Evolutionary conservation across 257 asterid species (phyloP), one percentile per base, ranked within the genome.

Genomic region (Capsicum baccatum): DNA sequence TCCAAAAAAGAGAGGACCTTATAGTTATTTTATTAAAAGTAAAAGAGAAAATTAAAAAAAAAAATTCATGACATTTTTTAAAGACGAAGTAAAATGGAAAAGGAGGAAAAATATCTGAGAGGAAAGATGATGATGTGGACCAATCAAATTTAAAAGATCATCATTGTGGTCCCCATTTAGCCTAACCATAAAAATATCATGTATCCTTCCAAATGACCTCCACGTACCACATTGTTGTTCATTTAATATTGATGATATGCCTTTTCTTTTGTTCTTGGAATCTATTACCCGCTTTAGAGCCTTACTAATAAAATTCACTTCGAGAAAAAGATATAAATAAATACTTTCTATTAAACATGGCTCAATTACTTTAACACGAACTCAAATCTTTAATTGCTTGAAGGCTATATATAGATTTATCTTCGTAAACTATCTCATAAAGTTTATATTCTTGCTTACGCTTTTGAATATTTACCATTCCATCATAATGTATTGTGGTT

Each of bases 221-320:
- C 88, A 85, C 88, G 87, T 84, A 68, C 83, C 86, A 83, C 83
- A 79, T 83, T 67, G 35, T 79, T 56, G 21, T 80, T 62, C 87
- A 37, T 81, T 19, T 55, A 47, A 71, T n/a, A 10, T 11, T 42
- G 33, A 2, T 26, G 16, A 39, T 16, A 69, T 55, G 2, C 5
- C 15, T 1, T 42, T 67, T 6, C 39, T 16, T 14, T 39, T 16
- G 19, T 11, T 8, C 55, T 42, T 6, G 11, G 10, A 3, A 39
- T 21, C 4, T 1, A 0, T 2, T 66, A 4, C 0, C 7, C 5
- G 8, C 3, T 0, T 69, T 69, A 3, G 0, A 67, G 1, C 4
- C 1, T 0, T 2, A 67, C 19, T 67, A 35, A 67, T 67, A 3
- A 0, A 0, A 2, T 35, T 35, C 3, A 6, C 5, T 3, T 15